These are phyloP conservation scores for Globisporangium cederbergense DNA, from an alignment of 352 stramenopile genomes.

Conservation along the genomic window DNA sequence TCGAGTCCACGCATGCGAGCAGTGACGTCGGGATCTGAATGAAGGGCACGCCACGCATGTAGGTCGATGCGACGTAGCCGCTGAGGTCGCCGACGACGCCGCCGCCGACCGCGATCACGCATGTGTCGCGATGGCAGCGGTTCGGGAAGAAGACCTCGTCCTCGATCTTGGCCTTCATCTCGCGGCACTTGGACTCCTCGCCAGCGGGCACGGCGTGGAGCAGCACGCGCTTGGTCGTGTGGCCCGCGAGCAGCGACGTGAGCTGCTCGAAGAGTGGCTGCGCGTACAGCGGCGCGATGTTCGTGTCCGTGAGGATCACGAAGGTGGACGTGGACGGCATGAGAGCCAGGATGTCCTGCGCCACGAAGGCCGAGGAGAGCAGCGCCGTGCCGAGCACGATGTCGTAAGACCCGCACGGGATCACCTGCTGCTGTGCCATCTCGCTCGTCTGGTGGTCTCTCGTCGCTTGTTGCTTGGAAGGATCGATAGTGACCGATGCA, in stretches of 20 bases:
- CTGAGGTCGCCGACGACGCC: conserved; percentile 98
- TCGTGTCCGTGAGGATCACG: conserved; percentile 78
- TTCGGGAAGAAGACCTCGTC: conserved; percentile 80
- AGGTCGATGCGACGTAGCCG: conserved; percentile 96
- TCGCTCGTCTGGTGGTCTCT: neutral
- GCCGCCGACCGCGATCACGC: conserved; percentile 89
- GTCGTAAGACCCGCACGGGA: conserved; percentile 79
- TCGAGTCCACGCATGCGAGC: conserved; percentile 98
- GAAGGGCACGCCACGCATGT: conserved; percentile 91
- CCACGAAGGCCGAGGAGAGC: conserved; percentile 59
- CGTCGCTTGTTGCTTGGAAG: conserved; percentile 3
- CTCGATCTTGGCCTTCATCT: conserved; percentile 78
- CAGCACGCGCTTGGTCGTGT: conserved; percentile 47
- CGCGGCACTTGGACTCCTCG: conserved; percentile 76
- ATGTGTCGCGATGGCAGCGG: conserved; percentile 80
- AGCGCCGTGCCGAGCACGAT: conserved; percentile 72
- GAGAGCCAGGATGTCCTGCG: conserved; percentile 53
- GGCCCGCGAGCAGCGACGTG: conserved; percentile 27
- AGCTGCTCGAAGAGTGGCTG: conserved; percentile 55
- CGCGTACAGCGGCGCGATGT: conserved; percentile 73
- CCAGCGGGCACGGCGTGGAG: conserved; percentile 58
- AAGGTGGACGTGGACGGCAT: conserved; percentile 67
- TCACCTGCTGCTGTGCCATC: conserved; percentile 29
- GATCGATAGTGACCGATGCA: conserved; percentile 4
- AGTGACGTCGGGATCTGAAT: conserved; percentile 95